phyloP scores from a whole-genome alignment of 2,329 filamentous ascomycete species.

The Phaeosphaeriaceae sp. region DNA sequence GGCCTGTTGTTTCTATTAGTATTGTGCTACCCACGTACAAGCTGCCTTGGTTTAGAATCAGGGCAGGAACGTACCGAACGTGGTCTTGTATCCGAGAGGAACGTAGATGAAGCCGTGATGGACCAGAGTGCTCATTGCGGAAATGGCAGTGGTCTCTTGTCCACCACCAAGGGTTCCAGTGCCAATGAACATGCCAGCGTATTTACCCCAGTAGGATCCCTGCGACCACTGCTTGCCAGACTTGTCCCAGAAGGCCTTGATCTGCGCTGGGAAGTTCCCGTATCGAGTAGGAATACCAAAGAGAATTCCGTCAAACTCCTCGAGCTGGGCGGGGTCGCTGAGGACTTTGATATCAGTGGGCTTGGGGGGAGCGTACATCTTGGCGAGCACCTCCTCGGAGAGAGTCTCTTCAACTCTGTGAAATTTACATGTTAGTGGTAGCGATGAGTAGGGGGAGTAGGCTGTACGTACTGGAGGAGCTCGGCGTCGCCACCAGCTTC shows the following conservation, averaged over 20 bases:
- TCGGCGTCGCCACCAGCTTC: conserved; percentile 82
- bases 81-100: conserved; percentile 88
- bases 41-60: not conserved
- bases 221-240: conserved; percentile 83
- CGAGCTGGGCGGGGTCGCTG: conserved; percentile 66
- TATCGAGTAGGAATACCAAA: conserved; percentile 95
- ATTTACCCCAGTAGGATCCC: conserved; percentile 84
- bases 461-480: conserved; percentile 72
- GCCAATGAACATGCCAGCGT: conserved; percentile 88
- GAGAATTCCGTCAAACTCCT: conserved; percentile 84
- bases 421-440: not conserved
- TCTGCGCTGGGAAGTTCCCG: conserved; percentile 96
- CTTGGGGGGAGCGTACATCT: conserved; percentile 91
- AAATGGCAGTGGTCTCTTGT: conserved; percentile 86
- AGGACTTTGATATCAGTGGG: conserved; percentile 66
- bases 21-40: too few species aligned
- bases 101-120: conserved; percentile 98
- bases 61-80: conserved; percentile 60
- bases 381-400: conserved; percentile 76
- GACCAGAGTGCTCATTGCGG: conserved; percentile 80
- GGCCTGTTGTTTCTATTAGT: conserved; percentile 26
- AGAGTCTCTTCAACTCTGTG: conserved; percentile 83
- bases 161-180: conserved; percentile 84
- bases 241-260: conserved; percentile 92
- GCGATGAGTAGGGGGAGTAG: not conserved